A percentile compares a stretch with the other conserved stretches of the same genome.
These are phyloP conservation scores for Oenanthe sinensis DNA, from an alignment of 129 eudicot species.

Conservation along the genomic window DNA sequence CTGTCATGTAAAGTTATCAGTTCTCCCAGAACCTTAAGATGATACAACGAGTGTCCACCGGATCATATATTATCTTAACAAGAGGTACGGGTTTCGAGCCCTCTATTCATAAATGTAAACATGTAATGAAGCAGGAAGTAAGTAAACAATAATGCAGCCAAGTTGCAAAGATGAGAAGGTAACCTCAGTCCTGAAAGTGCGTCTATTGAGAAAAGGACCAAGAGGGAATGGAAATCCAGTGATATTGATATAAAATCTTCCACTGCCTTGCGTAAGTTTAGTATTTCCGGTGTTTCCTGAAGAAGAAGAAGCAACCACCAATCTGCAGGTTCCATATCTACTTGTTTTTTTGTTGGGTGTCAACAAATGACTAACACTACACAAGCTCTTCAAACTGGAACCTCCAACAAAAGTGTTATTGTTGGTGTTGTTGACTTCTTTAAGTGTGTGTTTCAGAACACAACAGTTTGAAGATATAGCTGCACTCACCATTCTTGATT, in stretches of 20 bases:
- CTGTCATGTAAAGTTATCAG: too few species aligned
- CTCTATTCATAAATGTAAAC: too few species aligned
- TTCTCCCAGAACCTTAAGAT: too few species aligned
- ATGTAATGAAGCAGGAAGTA: background rate
- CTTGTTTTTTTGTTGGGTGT: conserved; percentile 29
- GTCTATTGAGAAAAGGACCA: conserved; percentile 92
- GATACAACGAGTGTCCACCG: too few species aligned
- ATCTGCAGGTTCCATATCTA: conserved; percentile 14
- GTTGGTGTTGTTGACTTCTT: background rate
- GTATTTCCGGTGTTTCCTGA: conserved; percentile 24
- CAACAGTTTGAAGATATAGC: background rate
- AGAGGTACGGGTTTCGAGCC: too few species aligned
- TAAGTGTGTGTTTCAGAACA: background rate
- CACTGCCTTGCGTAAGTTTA: conserved; percentile 25
- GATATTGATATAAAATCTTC: conserved; percentile 70
- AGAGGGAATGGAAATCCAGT: conserved; percentile 98
- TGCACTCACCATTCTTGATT: background rate
- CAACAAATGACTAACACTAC: background rate
- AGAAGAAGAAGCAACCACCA: conserved; percentile 59
- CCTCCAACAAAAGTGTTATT: conserved; percentile 31
- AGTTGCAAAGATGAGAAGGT: conserved; percentile 6
- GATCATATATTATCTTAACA: too few species aligned
- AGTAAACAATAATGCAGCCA: background rate
- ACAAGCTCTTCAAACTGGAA: conserved; percentile 20
- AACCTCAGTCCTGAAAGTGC: conserved; percentile 85